Base-by-base conservation (phyloP, 2,329 filamentous ascomycete genomes). In the Talaromyces sp. region DNA sequence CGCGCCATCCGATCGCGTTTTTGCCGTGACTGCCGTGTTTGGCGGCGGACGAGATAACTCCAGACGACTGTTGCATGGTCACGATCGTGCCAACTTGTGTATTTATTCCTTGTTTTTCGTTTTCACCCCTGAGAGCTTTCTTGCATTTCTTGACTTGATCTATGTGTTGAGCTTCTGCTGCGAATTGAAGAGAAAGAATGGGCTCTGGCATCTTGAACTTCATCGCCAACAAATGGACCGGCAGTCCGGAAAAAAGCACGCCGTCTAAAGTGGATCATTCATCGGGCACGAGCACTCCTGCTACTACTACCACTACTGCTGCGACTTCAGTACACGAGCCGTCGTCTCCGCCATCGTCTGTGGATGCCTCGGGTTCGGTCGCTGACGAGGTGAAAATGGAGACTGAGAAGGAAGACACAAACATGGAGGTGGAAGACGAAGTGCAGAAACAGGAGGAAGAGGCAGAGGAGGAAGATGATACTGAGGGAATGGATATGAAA, bases 401-500 rank as follows among this genome's bases (percentile, higher is more conserved):
- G 26, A 21, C 51, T 26, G 31, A 54, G 14, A 17, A 58, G 49
- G 55, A 58, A 3, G 26, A 52, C 17, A 29, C 14, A 27, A 26
- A 56, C 13, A n/a, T 59, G 51, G 43, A 57, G 26, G 51, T 32
- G 11, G 32, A 52, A 10, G 51, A 29, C 32, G 31, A 51, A 35
- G 31, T 58, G 14, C 38, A 17, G 35, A 19, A 26, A 10, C 55
- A 31, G 21, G 35, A 54, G 3, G 35, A 26, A 27, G 59, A 58
- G 51, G 63, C 59, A 29, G 58, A 58, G 8, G 49, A 62, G 8
- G 55, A 65, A 56, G 55, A 67, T 13, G 59, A 68, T 60, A 66
- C 65, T 2, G 76, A 78, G 56, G 76, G 69, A 7, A 75, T 80
- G 73, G 76, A 79, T 64, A 68, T 69, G 21, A 77, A 78, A 62